phyloP scores from a whole-genome alignment of 202 grass and related monocot genomes.

The Zizania palustris region DNA sequence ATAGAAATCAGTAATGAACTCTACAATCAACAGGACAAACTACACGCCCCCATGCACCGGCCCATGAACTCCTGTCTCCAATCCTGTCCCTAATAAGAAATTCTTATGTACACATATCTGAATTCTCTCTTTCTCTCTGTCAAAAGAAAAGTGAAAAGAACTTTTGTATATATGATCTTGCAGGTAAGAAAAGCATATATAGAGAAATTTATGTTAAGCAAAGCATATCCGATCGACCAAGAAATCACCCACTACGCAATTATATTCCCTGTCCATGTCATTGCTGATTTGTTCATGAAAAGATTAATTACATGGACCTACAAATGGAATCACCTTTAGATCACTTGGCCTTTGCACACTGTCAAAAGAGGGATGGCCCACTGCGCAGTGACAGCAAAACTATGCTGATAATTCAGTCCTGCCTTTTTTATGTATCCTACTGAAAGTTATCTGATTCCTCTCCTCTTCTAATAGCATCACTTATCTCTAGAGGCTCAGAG shows the following conservation, averaged over 20 bases:
- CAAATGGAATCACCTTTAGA: slow-evolving; percentile 29
- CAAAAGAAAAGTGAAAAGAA: neutral
- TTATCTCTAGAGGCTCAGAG: slow-evolving; percentile 12
- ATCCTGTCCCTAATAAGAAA: neutral
- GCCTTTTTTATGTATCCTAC: neutral
- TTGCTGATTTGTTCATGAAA: slow-evolving; percentile 12
- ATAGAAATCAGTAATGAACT: neutral
- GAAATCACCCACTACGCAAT: neutral
- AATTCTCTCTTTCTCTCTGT: neutral
- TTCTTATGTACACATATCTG: neutral
- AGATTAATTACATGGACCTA: slow-evolving; percentile 30
- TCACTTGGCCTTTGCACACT: neutral
- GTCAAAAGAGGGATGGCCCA: slow-evolving; percentile 14
- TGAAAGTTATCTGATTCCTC: slow-evolving; percentile 17
- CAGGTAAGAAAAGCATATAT: neutral
- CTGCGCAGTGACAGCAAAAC: slow-evolving; percentile 5
- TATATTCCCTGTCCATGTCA: slow-evolving; percentile 32
- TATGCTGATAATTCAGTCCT: neutral
- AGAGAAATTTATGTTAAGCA: neutral
- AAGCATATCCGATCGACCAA: neutral
- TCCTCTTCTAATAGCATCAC: slow-evolving; percentile 33
- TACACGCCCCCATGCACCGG: slow-evolving; percentile 38
- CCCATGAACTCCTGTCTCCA: slow-evolving; percentile 39
- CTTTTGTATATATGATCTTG: neutral
- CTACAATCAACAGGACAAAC: neutral